A percentile compares a stretch with the other conserved stretches of the same genome.
Evolutionary conservation across 78 protist genomes (phyloP).

Genomic region (Pelomyxa schiedti): DNA sequence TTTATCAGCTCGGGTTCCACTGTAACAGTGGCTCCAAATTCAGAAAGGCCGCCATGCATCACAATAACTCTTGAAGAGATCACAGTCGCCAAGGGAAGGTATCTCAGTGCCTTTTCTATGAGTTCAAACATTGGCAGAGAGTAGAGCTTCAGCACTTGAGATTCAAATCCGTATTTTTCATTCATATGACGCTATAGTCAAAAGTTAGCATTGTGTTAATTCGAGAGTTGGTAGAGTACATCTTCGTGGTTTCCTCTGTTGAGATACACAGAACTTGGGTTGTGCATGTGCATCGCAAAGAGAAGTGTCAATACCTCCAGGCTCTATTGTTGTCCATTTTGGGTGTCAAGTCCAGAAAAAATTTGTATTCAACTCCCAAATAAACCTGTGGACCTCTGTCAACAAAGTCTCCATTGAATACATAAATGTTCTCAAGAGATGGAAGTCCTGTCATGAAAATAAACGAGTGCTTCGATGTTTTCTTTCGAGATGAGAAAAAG

Average conservation of each 20-base stretch:
- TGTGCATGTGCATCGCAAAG: background rate
- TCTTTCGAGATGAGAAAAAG: background rate
- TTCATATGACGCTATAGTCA: background rate
- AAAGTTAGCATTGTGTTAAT: background rate
- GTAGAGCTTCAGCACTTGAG: background rate
- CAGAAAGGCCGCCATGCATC: background rate
- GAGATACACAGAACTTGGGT: background rate
- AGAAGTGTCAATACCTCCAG: background rate
- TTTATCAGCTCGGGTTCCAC: too few species aligned
- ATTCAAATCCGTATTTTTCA: background rate
- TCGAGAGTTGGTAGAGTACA: background rate
- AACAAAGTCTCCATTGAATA: background rate
- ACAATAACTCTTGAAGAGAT: background rate
- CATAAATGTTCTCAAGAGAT: background rate
- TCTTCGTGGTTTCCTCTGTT: background rate
- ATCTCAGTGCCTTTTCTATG: background rate
- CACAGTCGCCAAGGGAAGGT: background rate
- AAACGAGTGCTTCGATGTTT: background rate
- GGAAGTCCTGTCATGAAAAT: too few species aligned
- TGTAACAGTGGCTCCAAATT: too few species aligned
- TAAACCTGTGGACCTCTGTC: background rate
- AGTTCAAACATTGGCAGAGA: background rate
- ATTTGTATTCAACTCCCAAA: too few species aligned
- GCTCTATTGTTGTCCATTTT: too few species aligned
- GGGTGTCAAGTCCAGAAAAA: too few species aligned